These are phyloP conservation scores for Boeremia exigua DNA, from an alignment of 2,329 filamentous ascomycete genomes.

Conservation along the genomic window DNA sequence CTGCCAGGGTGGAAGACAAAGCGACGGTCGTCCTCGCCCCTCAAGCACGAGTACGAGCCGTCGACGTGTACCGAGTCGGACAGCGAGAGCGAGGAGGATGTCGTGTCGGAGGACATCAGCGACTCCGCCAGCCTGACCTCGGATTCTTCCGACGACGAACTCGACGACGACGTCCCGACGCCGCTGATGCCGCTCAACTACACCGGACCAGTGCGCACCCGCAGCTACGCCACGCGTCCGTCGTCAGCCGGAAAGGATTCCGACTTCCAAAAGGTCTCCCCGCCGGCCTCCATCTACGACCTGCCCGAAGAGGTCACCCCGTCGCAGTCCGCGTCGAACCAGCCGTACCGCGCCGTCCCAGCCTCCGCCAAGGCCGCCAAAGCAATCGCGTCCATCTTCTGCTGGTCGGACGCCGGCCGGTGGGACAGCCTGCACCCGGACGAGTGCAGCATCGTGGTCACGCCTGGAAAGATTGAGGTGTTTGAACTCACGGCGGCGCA, in stretches of 20 bases:
- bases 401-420: constrained; percentile 64
- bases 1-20: constrained; percentile 55
- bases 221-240: constrained; percentile 23
- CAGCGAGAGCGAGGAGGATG: constrained; percentile 63
- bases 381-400: constrained; percentile 65
- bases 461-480: constrained; percentile 69
- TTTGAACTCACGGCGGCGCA: constrained; percentile 62
- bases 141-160: constrained; percentile 63
- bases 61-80: constrained; percentile 73
- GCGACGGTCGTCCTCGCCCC: constrained; percentile 83
- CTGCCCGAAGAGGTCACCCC: constrained; percentile 68
- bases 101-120: constrained; percentile 42
- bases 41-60: constrained; percentile 96
- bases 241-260: constrained; percentile 18
- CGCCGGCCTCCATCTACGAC: constrained; percentile 48
- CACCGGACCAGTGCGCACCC: constrained; percentile 16
- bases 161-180: constrained; percentile 55
- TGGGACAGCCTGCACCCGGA: constrained; percentile 68
- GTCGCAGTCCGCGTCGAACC: constrained; percentile 83
- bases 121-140: constrained; percentile 58
- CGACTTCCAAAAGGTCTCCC: constrained; percentile 52
- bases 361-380: constrained; percentile 59
- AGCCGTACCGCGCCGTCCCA: constrained; percentile 64
- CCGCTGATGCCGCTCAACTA: constrained; percentile 45
- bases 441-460: constrained; percentile 68